These are phyloP conservation scores for Filobasidium wieringae DNA, from an alignment of 768 basidiomycete genomes.

Conservation along the genomic window DNA sequence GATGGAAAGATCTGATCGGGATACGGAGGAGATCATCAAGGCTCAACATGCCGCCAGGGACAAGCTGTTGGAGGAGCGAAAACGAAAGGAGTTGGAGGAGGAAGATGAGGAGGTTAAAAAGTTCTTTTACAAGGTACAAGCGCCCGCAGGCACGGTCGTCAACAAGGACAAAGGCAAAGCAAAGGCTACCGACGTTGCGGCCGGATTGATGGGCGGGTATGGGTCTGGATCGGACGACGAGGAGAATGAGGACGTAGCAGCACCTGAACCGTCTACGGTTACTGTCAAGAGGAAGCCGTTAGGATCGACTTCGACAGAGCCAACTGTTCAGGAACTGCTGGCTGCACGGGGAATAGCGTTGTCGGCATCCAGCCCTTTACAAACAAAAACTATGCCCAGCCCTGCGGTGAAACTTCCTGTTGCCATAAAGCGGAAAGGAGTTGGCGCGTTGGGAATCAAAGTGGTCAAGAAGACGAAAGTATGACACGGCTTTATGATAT, in stretches of 20 bases:
- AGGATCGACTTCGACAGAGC: constrained; percentile 19
- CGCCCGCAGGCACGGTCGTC: constrained; percentile 11
- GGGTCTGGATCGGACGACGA: constrained; percentile 11
- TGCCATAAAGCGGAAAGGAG: constrained; percentile 32
- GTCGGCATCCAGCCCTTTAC: constrained; percentile 3
- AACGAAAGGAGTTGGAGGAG: constrained; percentile 62
- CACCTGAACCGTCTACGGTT: constrained; percentile 14
- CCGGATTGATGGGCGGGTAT: constrained; percentile 18
- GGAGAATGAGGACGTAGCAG: constrained; percentile 15
- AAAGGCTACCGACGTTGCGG: constrained; percentile 38
- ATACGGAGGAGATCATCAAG: constrained; percentile 50
- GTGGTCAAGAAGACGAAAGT: constrained; percentile 14
- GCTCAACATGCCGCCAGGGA: constrained; percentile 43
- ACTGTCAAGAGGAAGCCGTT: constrained; percentile 30
- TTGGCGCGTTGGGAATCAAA: constrained; percentile 12
- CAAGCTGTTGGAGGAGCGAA: constrained; percentile 60
- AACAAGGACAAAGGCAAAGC: constrained; percentile 11
- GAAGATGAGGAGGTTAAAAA: constrained; percentile 81
- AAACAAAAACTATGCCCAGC: constrained; percentile 19
- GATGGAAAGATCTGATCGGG: constrained; percentile 52
- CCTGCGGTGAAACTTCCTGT: constrained; percentile 26
- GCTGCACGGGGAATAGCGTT: constrained; percentile 30
- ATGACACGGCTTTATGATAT: too few relatives aligned
- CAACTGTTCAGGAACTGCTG: constrained; percentile 32
- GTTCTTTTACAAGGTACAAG: constrained; percentile 64